Percentiles rank a stretch among this genome's conserved stretches.
phyloP scores from a whole-genome alignment of 2,329 filamentous ascomycete species.

The Stemphylium beticola region DNA sequence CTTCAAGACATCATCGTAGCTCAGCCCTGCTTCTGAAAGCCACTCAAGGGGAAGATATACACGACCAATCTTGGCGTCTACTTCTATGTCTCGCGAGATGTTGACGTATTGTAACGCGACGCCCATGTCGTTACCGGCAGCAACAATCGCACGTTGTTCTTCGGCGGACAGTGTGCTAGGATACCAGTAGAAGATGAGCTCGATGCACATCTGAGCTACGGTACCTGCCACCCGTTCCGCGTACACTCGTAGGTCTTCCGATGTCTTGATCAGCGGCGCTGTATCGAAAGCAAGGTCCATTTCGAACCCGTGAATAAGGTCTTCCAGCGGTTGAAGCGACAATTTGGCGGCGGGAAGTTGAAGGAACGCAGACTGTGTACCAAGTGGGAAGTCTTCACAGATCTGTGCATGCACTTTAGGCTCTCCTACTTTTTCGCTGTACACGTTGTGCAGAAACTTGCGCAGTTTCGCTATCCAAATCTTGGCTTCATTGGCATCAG shows the following conservation, averaged over 20 bases:
- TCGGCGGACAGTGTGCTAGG: conserved; percentile 38
- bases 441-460: conserved; percentile 63
- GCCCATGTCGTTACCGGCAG: conserved; percentile 70
- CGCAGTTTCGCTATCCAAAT: conserved; percentile 66
- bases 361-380: conserved; percentile 61
- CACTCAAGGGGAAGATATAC: conserved; percentile 72
- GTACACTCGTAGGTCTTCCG: conserved; percentile 67
- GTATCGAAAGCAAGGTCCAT: conserved; percentile 67
- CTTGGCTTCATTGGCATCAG: conserved; percentile 58
- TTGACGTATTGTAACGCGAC: conserved; percentile 79
- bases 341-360: conserved; percentile 66
- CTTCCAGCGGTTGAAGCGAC: conserved; percentile 65
- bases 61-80: conserved; percentile 68
- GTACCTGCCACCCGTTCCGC: conserved; percentile 73
- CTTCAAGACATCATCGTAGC: conserved; percentile 61
- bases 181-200: conserved; percentile 69
- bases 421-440: conserved; percentile 38
- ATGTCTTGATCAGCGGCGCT: conserved; percentile 61
- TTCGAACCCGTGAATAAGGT: conserved; percentile 70
- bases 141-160: conserved; percentile 55
- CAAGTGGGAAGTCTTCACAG: conserved; percentile 58
- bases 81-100: conserved; percentile 74
- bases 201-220: conserved; percentile 71
- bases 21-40: conserved; percentile 65
- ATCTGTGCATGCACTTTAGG: conserved; percentile 44